phyloP scores from a whole-genome alignment of 805 yeast species.

The Naumovozyma dairenensis region DNA sequence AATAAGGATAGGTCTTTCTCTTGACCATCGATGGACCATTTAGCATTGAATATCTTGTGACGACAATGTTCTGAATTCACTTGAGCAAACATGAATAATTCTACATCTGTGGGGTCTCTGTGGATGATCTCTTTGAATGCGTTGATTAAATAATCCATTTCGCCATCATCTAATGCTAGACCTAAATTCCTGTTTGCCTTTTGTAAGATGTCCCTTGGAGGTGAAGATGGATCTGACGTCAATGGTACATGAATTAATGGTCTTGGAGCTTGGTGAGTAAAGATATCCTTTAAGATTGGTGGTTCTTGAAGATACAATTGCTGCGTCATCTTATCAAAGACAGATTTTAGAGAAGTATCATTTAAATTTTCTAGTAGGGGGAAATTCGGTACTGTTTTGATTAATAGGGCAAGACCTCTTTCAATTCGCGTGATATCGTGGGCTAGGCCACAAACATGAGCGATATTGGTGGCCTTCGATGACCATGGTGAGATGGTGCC shows the following conservation, averaged over 20 bases:
- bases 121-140: slow-evolving; percentile 70
- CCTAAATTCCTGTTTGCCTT: slow-evolving; percentile 80
- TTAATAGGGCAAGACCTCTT: slow-evolving; percentile 72
- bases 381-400: slow-evolving; percentile 63
- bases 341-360: slow-evolving; percentile 52
- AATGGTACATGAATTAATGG: slow-evolving; percentile 72
- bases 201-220: slow-evolving; percentile 45
- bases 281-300: slow-evolving; percentile 63
- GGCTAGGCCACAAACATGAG: slow-evolving; percentile 76
- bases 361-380: slow-evolving; percentile 48
- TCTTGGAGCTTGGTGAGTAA: slow-evolving; percentile 70
- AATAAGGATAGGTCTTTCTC: slow-evolving; percentile 67
- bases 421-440: slow-evolving; percentile 72
- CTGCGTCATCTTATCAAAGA: slow-evolving; percentile 95
- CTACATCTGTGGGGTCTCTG: slow-evolving; percentile 95
- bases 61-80: slow-evolving; percentile 99
- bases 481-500: slow-evolving; percentile 99
- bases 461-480: slow-evolving; percentile 93
- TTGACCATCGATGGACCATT: slow-evolving; percentile 88
- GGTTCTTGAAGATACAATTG: slow-evolving; percentile 44
- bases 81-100: slow-evolving; percentile 97
- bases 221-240: slow-evolving; percentile 27
- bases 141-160: slow-evolving; percentile 73
- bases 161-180: slow-evolving; percentile 89
- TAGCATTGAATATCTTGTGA: slow-evolving; percentile 97